phyloP scores from a whole-genome alignment of 2,329 filamentous ascomycete species.

The Nothophoma quercina region DNA sequence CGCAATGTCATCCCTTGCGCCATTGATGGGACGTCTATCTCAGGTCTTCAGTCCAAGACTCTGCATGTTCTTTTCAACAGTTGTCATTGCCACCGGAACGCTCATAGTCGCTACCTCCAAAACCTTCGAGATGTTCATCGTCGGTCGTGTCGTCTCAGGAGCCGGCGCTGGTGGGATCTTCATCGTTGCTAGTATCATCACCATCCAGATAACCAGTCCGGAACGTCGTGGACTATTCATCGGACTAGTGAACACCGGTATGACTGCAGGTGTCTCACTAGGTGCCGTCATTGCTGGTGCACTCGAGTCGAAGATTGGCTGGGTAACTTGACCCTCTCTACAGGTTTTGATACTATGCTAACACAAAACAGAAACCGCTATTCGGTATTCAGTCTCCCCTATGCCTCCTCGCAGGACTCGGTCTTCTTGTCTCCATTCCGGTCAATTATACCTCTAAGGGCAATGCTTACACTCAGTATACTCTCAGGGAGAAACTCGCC shows the following conservation, averaged over 20 bases:
- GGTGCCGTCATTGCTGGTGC: constrained; percentile 76
- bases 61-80: constrained; percentile 69
- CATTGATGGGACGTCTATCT: constrained; percentile 74
- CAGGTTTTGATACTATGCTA: background rate
- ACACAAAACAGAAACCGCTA: constrained; percentile 68
- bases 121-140: constrained; percentile 69
- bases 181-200: constrained; percentile 76
- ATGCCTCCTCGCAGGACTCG: constrained; percentile 66
- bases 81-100: constrained; percentile 67
- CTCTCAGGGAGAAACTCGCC: constrained; percentile 63
- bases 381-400: constrained; percentile 77
- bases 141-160: constrained; percentile 73
- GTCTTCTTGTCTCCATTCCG: constrained; percentile 73
- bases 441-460: constrained; percentile 45
- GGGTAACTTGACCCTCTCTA: constrained; percentile 63
- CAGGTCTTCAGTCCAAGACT: constrained; percentile 75
- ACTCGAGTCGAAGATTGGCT: constrained; percentile 69
- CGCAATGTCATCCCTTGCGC: constrained; percentile 64
- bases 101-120: constrained; percentile 69
- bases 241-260: constrained; percentile 75
- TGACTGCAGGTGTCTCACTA: constrained; percentile 74
- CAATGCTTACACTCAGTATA: constrained; percentile 47
- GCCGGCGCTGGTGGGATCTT: constrained; percentile 75
- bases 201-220: constrained; percentile 75
- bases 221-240: constrained; percentile 75